Conservation (phyloP, 2,329 filamentous ascomycete species). For the Coniella vitis region DNA sequence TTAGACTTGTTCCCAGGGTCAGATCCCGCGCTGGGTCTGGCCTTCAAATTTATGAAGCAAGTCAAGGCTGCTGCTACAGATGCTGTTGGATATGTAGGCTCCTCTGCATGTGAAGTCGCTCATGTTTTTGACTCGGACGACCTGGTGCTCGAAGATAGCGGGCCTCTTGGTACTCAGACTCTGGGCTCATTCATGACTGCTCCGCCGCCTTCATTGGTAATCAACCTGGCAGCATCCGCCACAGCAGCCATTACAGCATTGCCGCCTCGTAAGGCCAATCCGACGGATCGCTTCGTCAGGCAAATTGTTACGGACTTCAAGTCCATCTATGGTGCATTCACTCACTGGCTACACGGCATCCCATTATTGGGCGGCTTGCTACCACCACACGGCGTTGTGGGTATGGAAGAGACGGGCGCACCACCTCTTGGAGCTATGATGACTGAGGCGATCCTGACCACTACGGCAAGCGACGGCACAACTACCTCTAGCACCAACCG, state of each 20-base stretch:
- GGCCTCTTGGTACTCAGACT: conserved; percentile 16
- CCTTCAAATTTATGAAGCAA: conserved; percentile 16
- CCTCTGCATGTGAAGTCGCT: conserved; percentile 17
- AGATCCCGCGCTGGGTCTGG: conserved; percentile 14
- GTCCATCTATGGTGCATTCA: conserved; percentile 6
- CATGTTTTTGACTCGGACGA: conserved; percentile 19
- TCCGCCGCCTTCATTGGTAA: conserved; percentile 15
- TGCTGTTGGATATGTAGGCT: conserved; percentile 16
- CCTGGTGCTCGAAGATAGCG: conserved; percentile 18
- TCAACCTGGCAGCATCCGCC: conserved; percentile 14
- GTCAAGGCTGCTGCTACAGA: conserved; percentile 15
- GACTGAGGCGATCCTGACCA: background rate
- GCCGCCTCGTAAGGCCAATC: conserved; percentile 13
- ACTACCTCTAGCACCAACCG: background rate
- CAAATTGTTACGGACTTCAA: conserved; percentile 14
- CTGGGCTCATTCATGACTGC: conserved; percentile 18
- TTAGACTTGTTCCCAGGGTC: conserved; percentile 17
- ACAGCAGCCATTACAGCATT: conserved; percentile 7
- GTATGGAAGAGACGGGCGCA: conserved; percentile 4
- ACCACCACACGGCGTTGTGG: conserved; percentile 2
- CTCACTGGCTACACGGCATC: conserved; percentile 11
- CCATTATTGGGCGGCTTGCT: conserved; percentile 2
- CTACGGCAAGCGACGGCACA: background rate
- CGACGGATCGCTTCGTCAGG: conserved; percentile 13
- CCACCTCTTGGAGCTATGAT: background rate